These are phyloP conservation scores for Scenedesmus sp. DNA, from an alignment of 163 green algal species.

Conservation along the genomic window DNA sequence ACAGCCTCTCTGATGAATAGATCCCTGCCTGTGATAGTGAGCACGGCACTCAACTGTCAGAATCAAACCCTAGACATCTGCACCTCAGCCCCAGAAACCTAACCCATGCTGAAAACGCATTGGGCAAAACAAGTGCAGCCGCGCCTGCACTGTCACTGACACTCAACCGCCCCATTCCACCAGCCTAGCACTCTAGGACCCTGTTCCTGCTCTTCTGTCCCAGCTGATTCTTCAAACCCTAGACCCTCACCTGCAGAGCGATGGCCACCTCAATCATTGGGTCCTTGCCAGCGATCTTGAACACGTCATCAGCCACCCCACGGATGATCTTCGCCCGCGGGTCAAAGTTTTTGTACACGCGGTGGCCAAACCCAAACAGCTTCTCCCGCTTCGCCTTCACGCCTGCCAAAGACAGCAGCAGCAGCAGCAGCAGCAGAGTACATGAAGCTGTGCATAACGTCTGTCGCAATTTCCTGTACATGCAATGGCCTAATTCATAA, in stretches of 20 bases:
- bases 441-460: neutral
- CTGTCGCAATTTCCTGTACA: too few relatives aligned
- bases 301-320: conserved; percentile 89
- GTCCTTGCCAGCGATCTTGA: conserved; percentile 88
- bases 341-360: conserved; percentile 99
- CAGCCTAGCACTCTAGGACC: too few relatives aligned
- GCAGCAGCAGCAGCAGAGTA: neutral
- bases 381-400: conserved; percentile 89
- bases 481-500: too few relatives aligned
- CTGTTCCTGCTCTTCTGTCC: too few relatives aligned
- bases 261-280: conserved; percentile 93
- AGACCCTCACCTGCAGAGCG: conserved; percentile 88
- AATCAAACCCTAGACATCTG: too few relatives aligned
- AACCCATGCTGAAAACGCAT: neutral
- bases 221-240: neutral
- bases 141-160: too few relatives aligned
- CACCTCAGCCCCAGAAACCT: too few relatives aligned
- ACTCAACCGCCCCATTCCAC: too few relatives aligned
- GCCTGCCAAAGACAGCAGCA: neutral
- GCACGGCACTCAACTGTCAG: conserved; percentile 90
- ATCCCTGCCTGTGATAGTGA: conserved; percentile 88
- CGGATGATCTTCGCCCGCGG: conserved; percentile 91
- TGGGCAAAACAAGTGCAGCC: too few relatives aligned
- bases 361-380: conserved; percentile 99
- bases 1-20: conserved; percentile 92